Conservation (phyloP, 202 grass and related monocot genomes). For the Panicum virgatum region DNA sequence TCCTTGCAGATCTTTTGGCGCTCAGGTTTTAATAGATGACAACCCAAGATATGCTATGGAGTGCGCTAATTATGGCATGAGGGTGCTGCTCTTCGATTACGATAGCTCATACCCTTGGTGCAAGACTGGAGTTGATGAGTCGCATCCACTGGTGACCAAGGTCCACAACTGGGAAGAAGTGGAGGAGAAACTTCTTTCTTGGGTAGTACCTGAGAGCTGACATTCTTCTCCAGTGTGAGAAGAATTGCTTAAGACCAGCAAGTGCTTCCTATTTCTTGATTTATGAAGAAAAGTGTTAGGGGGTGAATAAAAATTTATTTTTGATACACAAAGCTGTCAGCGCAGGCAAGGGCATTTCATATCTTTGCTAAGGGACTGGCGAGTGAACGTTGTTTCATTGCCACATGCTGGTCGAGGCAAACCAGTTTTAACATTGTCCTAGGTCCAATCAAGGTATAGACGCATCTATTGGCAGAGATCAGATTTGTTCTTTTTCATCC, state of each 20-base stretch:
- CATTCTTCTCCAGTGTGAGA: background rate
- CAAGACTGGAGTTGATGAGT: too few relatives aligned
- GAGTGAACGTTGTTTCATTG: conserved; percentile 16
- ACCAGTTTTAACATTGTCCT: background rate
- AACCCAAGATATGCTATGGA: too few relatives aligned
- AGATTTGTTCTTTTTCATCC: background rate
- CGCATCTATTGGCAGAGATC: background rate
- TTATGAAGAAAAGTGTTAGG: conserved; percentile 6
- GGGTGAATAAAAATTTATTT: background rate
- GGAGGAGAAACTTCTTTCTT: too few relatives aligned
- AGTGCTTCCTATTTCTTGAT: conserved; percentile 2
- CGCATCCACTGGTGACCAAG: too few relatives aligned
- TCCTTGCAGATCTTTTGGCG: conserved; percentile 71
- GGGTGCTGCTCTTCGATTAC: too few relatives aligned
- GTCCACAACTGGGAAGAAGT: too few relatives aligned
- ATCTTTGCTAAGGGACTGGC: background rate
- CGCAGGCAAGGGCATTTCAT: background rate
- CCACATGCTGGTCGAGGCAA: background rate
- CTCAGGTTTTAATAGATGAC: conserved; percentile 90
- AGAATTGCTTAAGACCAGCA: background rate
- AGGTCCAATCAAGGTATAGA: background rate
- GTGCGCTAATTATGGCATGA: too few relatives aligned
- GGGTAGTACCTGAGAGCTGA: conserved; percentile 56
- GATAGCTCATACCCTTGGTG: too few relatives aligned
- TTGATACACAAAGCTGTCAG: conserved; percentile 16